phyloP scores from a whole-genome alignment of 495 filamentous ascomycete species.

The Tuber calosporum region DNA sequence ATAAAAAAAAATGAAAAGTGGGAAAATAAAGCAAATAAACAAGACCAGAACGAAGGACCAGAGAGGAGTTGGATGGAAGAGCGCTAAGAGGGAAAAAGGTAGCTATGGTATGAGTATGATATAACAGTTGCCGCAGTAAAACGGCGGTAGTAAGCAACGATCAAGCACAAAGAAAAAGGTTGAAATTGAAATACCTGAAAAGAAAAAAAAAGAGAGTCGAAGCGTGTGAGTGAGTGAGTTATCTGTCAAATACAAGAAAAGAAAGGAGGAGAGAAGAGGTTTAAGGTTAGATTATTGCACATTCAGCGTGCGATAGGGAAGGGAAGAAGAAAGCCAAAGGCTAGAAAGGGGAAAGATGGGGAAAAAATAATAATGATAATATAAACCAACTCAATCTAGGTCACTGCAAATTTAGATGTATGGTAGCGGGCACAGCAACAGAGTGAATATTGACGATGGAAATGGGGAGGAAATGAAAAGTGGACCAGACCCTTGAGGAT shows the following conservation, averaged over 20 bases:
- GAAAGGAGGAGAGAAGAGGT: background rate
- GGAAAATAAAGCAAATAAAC: conserved; percentile 28
- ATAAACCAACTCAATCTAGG: background rate
- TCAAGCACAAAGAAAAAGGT: background rate
- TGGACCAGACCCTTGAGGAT: background rate
- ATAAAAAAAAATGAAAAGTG: conserved; percentile 24
- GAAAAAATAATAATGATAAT: background rate
- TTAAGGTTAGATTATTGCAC: conserved; percentile 18
- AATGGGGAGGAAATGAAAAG: background rate
- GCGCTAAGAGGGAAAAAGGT: background rate
- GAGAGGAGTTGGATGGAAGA: background rate
- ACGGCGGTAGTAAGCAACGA: background rate
- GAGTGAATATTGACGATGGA: too few species aligned
- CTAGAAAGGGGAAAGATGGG: background rate
- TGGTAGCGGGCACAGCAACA: background rate
- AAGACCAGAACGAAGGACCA: conserved; percentile 7
- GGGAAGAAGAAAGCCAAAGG: conserved; percentile 17
- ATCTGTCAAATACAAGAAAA: background rate
- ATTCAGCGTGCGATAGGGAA: conserved; percentile 19
- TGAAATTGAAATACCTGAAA: background rate
- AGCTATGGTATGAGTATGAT: background rate
- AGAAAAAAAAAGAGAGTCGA: background rate
- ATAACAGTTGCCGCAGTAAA: background rate
- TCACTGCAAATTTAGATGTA: background rate
- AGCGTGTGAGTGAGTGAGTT: background rate